These are phyloP conservation scores for Scheffersomyces ergatensis DNA, from an alignment of 805 yeast species.

Conservation along the genomic window DNA sequence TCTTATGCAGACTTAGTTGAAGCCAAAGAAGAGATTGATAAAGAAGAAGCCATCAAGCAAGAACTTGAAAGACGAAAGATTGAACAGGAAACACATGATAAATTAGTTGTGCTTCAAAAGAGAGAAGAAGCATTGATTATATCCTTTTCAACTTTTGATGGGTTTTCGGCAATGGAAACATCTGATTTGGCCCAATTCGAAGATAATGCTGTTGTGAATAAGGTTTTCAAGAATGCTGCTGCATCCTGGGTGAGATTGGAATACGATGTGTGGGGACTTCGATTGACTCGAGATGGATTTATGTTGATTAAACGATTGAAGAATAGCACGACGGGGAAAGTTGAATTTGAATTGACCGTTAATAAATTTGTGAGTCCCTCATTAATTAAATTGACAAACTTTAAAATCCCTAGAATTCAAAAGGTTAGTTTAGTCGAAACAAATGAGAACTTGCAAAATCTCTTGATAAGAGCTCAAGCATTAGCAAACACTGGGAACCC, in stretches of 20 bases:
- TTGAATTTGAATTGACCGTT: conserved; percentile 10
- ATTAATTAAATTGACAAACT: conserved; percentile 16
- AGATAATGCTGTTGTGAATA: conserved; percentile 9
- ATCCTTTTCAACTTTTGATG: conserved; percentile 36
- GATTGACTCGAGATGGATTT: conserved; percentile 5
- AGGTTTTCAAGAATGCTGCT: conserved; percentile 9
- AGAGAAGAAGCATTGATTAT: conserved; percentile 16
- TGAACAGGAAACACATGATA: conserved; percentile 10
- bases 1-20: conserved; percentile 29
- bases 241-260: conserved; percentile 30
- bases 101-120: conserved; percentile 9
- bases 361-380: conserved; percentile 11
- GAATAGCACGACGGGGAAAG: neutral
- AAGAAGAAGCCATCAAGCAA: conserved; percentile 3
- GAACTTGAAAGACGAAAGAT: conserved; percentile 7
- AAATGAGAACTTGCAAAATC: conserved; percentile 11
- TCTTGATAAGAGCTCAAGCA: conserved; percentile 17
- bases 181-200: conserved; percentile 8
- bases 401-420: conserved; percentile 14
- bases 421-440: conserved; percentile 5
- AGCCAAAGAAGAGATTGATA: conserved; percentile 9
- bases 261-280: conserved; percentile 30
- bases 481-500: neutral
- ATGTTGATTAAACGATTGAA: conserved; percentile 5
- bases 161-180: conserved; percentile 26